These are phyloP conservation scores for Penicillium daleae DNA, from an alignment of 495 filamentous ascomycete genomes.

Conservation along the genomic window DNA sequence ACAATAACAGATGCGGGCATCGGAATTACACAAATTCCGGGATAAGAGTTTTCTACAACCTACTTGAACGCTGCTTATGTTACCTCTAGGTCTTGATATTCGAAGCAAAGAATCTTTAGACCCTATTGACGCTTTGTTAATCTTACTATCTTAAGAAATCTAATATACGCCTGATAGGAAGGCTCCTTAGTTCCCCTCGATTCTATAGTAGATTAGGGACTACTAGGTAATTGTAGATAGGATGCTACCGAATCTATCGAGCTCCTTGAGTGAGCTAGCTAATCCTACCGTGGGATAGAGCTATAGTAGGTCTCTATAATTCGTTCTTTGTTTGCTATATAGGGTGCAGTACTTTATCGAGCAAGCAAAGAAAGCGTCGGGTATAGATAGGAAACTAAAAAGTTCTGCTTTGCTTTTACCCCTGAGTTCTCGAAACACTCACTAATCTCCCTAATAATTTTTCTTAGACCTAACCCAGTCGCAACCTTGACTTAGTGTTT, in stretches of 20 bases:
- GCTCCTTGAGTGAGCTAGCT: neutral
- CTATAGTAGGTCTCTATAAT: neutral
- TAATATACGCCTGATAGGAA: neutral
- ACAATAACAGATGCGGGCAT: neutral
- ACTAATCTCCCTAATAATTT: neutral
- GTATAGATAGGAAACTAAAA: neutral
- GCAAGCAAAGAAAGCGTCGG: slow-evolving; percentile 11
- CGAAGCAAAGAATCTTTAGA: too few relatives aligned
- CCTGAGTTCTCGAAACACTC: neutral
- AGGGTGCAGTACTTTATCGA: slow-evolving; percentile 4
- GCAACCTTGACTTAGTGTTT: slow-evolving; percentile 1
- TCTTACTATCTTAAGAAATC: neutral
- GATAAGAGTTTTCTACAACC: neutral
- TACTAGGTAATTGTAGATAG: neutral
- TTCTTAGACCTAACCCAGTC: neutral
- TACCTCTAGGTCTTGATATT: neutral
- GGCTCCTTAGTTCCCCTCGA: neutral
- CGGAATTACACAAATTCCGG: neutral
- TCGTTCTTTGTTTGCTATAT: slow-evolving; percentile 7
- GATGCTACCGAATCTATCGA: slow-evolving; percentile 2
- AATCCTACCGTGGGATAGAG: neutral
- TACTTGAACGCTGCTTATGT: too few relatives aligned
- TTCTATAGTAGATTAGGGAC: neutral
- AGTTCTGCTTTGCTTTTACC: neutral
- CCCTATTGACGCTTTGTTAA: neutral